Evolutionary conservation across 2,329 filamentous ascomycete species (phyloP).

Genomic region (Alternaria solani): DNA sequence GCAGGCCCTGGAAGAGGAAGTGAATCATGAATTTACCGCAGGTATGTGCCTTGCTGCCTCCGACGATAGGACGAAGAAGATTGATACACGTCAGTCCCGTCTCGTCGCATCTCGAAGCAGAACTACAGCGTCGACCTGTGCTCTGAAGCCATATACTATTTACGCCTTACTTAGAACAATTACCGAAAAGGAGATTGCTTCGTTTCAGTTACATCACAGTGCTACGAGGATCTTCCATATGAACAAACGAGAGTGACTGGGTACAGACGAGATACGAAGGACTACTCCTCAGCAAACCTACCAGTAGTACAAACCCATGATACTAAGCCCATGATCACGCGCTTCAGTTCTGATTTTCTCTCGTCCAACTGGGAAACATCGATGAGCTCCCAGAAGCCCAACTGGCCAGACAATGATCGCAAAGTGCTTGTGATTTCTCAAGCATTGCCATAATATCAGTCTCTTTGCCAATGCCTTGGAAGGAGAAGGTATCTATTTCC

Average conservation of each 20-base stretch:
- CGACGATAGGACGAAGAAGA: neutral
- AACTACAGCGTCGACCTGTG: neutral
- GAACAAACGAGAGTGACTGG: neutral
- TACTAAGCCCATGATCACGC: neutral
- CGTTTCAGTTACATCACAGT: neutral
- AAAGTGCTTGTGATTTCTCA: neutral
- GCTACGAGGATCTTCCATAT: neutral
- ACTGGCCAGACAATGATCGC: neutral
- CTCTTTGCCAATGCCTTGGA: neutral
- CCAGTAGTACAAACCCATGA: neutral
- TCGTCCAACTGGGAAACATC: neutral
- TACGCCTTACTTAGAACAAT: neutral
- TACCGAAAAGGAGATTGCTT: neutral
- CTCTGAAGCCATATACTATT: neutral
- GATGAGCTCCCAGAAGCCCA: neutral
- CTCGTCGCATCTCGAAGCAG: neutral
- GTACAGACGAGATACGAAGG: neutral
- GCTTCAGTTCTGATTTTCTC: neutral
- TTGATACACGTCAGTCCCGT: neutral
- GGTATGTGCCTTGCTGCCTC: neutral
- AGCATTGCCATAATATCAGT: neutral
- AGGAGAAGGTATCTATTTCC: fast-evolving
- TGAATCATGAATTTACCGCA: neutral
- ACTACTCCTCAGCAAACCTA: neutral
- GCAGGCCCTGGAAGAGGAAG: neutral